Evolutionary conservation across 2,329 filamentous ascomycete genomes (phyloP), one percentile per base, ranked within the genome.

Genomic region (Dactylella cylindrospora): DNA sequence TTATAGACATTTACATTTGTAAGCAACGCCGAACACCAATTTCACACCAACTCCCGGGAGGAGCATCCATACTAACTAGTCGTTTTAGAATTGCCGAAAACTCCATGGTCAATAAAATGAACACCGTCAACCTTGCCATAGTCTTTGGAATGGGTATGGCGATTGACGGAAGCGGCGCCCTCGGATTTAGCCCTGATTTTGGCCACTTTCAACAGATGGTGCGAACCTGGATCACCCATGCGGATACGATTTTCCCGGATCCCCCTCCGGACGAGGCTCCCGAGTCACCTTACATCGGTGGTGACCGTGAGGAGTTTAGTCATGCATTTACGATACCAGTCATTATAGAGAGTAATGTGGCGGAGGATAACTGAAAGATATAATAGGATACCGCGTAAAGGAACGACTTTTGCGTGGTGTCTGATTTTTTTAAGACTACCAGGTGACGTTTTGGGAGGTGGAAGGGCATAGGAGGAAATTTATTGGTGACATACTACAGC

Each of bases 121-220:
- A 66, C 49, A 66, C 67, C 2, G 67, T 70, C 35, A 70, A 70
- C 31, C 66, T 70, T 19, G 68, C 68, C 12, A 70, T 70, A 49
- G 68, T 70, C 20, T 70, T 70, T 36, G 68, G 68, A n/a, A 69
- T 69, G 67, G 68, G 68, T 12, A 66, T 70, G 46, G 67, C 67
- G 9, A 67, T 66, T n/a, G 64, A 65, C 36, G 59, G 65, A 19
- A 65, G 65, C 26, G 65, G 65, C 35, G 64, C 66, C 9, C 45
- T 68, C 36, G 67, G 68, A 9, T 64, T 70, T 36, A 68, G 64
- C 23, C 67, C 67, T 3, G 67, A 70, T 40, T 64, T 70, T 25
- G 68, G 68, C 1, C 54, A 68, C 38, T 70, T 69, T 41, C 68
- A 70, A 43, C 67, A 66, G 23, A 69, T 70, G 67, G 68, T 70